Evolutionary conservation across 345 rosid species (phyloP).

Genomic region (Salix udensis): DNA sequence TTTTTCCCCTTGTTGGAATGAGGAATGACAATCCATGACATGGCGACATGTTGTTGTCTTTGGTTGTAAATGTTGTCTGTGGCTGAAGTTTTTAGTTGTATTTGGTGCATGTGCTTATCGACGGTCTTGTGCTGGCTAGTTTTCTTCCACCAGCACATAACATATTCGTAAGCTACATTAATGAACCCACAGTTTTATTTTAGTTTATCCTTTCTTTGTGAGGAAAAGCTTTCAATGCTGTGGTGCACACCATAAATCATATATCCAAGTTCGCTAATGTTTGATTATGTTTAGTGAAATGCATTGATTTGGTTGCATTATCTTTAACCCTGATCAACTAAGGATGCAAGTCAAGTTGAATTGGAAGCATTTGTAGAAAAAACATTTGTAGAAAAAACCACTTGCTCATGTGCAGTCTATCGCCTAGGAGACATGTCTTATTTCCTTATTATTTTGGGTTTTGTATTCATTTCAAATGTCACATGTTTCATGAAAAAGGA

Average conservation of each 20-base stretch:
- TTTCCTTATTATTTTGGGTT: no score
- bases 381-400: not conserved
- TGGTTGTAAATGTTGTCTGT: not conserved
- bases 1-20: conserved; percentile 1
- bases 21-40: conserved; percentile 6
- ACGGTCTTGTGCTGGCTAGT: conserved; percentile 49
- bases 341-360: not conserved
- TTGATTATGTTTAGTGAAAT: no score
- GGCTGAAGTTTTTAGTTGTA: not conserved
- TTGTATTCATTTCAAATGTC: not conserved
- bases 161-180: conserved; percentile 50
- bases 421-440: not conserved
- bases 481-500: not conserved
- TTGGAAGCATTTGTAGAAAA: not conserved
- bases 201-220: conserved; percentile 11
- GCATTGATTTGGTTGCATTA: not conserved
- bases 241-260: conserved; percentile 23
- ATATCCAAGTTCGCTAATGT: no score
- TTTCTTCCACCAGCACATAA: conserved; percentile 34
- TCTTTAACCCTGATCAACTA: not conserved
- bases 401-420: not conserved
- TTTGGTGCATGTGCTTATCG: conserved; percentile 19
- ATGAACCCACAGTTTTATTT: conserved; percentile 23
- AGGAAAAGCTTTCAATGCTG: conserved; percentile 25
- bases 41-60: not conserved